Conservation (phyloP, 2,329 filamentous ascomycete genomes). For the Penicillium sp. region DNA sequence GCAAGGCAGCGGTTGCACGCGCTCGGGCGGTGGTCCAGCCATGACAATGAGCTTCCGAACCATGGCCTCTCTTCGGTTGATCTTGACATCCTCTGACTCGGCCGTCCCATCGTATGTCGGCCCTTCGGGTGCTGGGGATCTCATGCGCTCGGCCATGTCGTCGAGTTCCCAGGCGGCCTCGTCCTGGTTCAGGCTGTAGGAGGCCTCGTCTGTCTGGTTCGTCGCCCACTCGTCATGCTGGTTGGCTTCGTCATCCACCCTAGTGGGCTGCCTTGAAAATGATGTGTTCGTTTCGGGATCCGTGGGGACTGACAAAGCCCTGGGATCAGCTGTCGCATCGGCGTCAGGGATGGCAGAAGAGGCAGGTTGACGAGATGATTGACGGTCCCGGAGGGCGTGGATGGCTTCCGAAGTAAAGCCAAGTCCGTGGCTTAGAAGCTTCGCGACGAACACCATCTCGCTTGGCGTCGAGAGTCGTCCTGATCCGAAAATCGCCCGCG, state of each 20-base stretch:
- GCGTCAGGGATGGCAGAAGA: background rate
- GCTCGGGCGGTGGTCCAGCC: conserved; percentile 1
- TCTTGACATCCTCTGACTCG: too few relatives aligned
- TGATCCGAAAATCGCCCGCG: too few relatives aligned
- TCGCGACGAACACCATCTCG: background rate
- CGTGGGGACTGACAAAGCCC: background rate
- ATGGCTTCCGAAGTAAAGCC: conserved; percentile 10
- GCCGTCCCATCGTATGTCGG: too few relatives aligned
- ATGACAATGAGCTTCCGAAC: conserved; percentile 4
- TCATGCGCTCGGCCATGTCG: conserved; percentile 3
- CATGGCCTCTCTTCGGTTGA: conserved; percentile 1
- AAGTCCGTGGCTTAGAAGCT: conserved; percentile 1
- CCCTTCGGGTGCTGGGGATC: background rate
- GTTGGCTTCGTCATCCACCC: background rate
- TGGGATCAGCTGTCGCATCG: background rate
- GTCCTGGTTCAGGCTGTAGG: background rate
- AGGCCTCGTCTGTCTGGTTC: background rate
- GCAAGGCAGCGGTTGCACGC: background rate
- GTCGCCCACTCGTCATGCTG: background rate
- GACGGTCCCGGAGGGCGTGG: conserved; percentile 2
- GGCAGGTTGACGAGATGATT: background rate
- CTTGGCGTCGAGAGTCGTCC: too few relatives aligned
- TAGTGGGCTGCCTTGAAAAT: too few relatives aligned
- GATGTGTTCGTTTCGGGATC: too few relatives aligned
- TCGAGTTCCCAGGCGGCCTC: conserved; percentile 6